A percentile compares a stretch with the other conserved stretches of the same genome.
phyloP scores from a whole-genome alignment of 139 green algal species.

The Coelastrella sp. region DNA sequence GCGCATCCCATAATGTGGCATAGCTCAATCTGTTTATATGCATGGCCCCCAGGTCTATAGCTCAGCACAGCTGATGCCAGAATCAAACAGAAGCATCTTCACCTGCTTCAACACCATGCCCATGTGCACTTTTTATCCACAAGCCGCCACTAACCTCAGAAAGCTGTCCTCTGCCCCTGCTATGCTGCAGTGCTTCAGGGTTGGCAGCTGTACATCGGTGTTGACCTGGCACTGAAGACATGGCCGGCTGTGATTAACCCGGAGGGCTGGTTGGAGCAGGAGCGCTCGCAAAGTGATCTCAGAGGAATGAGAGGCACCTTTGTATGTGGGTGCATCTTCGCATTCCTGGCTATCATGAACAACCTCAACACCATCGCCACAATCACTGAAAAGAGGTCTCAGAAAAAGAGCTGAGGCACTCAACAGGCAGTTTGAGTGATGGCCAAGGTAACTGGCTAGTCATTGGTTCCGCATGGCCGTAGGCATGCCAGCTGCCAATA shows the following conservation, averaged over 20 bases:
- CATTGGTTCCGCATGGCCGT: not conserved
- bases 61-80: too few relatives aligned
- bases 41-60: too few relatives aligned
- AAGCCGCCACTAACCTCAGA: not conserved
- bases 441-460: not conserved
- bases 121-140: not conserved
- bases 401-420: constrained; percentile 6
- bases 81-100: not conserved
- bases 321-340: constrained; percentile 66
- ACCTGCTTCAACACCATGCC: not conserved
- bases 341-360: constrained; percentile 86
- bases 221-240: constrained; percentile 71
- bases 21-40: too few relatives aligned
- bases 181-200: constrained; percentile 66
- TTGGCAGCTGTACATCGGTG: constrained; percentile 75
- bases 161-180: not conserved
- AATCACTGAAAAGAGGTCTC: constrained; percentile 58
- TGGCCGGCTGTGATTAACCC: constrained; percentile 62
- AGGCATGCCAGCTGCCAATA: too few relatives aligned
- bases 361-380: constrained; percentile 75
- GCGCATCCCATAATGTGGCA: too few relatives aligned
- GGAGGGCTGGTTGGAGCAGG: constrained; percentile 87
- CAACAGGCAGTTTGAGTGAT: not conserved
- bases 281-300: constrained; percentile 80
- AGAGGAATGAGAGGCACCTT: constrained; percentile 84